phyloP scores from a whole-genome alignment of 2,329 filamentous ascomycete genomes.

The Corniculantispora saksenae region DNA sequence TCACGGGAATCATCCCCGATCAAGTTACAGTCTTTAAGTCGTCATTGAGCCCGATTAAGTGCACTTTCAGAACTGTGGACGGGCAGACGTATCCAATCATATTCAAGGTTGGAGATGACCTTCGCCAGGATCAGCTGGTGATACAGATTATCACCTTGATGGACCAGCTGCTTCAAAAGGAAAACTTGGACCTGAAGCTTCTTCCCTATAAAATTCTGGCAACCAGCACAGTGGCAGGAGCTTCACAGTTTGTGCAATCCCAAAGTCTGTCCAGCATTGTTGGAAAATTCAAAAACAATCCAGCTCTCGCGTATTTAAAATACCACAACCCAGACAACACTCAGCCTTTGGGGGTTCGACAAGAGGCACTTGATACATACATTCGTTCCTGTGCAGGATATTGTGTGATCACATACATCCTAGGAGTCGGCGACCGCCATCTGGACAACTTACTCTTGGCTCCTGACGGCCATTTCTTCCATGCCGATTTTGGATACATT shows the following conservation, averaged over 20 bases:
- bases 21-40: slow-evolving; percentile 95
- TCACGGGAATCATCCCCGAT: slow-evolving; percentile 79
- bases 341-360: slow-evolving; percentile 81
- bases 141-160: slow-evolving; percentile 97
- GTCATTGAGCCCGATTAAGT: slow-evolving; percentile 84
- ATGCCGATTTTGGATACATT: slow-evolving; percentile 98
- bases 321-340: slow-evolving; percentile 85
- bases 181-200: slow-evolving; percentile 92
- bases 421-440: slow-evolving; percentile 94
- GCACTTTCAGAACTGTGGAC: slow-evolving; percentile 81
- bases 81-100: slow-evolving; percentile 85
- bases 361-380: slow-evolving; percentile 92
- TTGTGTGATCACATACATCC: slow-evolving; percentile 96
- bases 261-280: slow-evolving; percentile 81
- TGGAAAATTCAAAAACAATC: slow-evolving; percentile 74
- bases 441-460: slow-evolving; percentile 91
- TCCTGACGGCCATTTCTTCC: slow-evolving; percentile 93
- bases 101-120: slow-evolving; percentile 95
- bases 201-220: slow-evolving; percentile 96
- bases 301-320: slow-evolving; percentile 79
- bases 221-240: slow-evolving; percentile 84
- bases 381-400: slow-evolving; percentile 96
- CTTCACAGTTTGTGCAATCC: slow-evolving; percentile 90
- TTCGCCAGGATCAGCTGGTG: slow-evolving; percentile 94
- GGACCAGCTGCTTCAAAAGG: slow-evolving; percentile 92